Conservation (phyloP, 129 eudicot genomes). For the Artemisia tridentata region DNA sequence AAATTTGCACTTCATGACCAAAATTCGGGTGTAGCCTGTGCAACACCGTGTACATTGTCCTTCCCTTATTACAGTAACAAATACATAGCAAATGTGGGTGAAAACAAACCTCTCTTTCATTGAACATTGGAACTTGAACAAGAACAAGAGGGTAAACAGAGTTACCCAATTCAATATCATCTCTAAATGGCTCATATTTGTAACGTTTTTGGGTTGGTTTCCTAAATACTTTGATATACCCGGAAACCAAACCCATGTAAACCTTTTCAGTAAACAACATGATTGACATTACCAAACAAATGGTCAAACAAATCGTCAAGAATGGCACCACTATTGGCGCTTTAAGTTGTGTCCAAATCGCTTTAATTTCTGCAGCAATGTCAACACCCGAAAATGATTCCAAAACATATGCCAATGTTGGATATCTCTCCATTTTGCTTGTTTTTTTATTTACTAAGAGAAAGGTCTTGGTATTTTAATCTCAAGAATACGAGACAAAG, state of each 20-base stretch:
- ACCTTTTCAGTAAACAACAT: slow-evolving; percentile 44
- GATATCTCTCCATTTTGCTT: too few species aligned
- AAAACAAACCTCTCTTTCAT: slow-evolving; percentile 43
- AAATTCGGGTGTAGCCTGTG: too few species aligned
- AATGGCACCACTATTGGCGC: slow-evolving; percentile 37
- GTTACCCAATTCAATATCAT: slow-evolving; percentile 40
- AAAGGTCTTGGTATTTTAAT: background rate
- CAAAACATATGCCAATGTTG: too few species aligned
- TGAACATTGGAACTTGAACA: slow-evolving; percentile 49
- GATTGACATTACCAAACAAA: slow-evolving; percentile 38
- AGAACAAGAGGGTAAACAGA: slow-evolving; percentile 35
- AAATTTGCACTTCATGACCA: too few species aligned
- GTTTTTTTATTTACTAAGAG: too few species aligned
- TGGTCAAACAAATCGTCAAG: slow-evolving; percentile 11
- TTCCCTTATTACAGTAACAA: too few species aligned
- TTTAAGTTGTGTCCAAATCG: slow-evolving; percentile 29
- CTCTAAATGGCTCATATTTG: slow-evolving; percentile 37
- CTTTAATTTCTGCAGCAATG: background rate
- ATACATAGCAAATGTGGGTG: too few species aligned
- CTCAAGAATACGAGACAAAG: background rate
- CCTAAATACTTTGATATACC: slow-evolving; percentile 27
- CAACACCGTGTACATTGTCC: too few species aligned
- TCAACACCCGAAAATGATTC: slow-evolving; percentile 13
- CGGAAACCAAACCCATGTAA: slow-evolving; percentile 39
- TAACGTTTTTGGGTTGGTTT: slow-evolving; percentile 27